These are phyloP conservation scores for Boletus pseudopeckii DNA, from an alignment of 768 basidiomycete species.

Conservation along the genomic window DNA sequence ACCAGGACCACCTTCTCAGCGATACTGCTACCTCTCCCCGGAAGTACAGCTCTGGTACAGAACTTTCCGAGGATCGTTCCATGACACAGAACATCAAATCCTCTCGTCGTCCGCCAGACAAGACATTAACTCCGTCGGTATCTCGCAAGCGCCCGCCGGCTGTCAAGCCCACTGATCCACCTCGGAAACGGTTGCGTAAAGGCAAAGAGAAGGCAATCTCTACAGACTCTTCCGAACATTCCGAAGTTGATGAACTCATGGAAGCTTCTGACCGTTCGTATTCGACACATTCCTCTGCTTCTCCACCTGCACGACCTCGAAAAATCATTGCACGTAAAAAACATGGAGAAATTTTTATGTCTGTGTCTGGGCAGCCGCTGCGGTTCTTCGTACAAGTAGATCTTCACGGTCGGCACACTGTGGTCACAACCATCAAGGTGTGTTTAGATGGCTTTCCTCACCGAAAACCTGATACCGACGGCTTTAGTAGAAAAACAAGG, in stretches of 20 bases:
- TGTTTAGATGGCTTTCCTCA: constrained; percentile 8
- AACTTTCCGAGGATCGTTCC: constrained; percentile 7
- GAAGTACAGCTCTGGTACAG: constrained; percentile 5
- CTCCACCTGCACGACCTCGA: constrained; percentile 12
- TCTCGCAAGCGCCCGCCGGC: constrained; percentile 24
- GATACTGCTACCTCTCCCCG: constrained; percentile 1
- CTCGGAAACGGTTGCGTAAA: constrained; percentile 24
- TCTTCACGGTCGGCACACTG: constrained; percentile 46
- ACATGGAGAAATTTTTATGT: constrained; percentile 41
- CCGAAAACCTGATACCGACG: neutral
- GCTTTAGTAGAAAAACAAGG: constrained; percentile 57
- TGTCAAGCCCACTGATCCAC: constrained; percentile 17
- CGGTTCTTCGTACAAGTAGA: constrained; percentile 71
- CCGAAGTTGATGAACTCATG: constrained; percentile 14
- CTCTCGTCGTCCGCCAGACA: constrained; percentile 2
- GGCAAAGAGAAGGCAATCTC: constrained; percentile 26
- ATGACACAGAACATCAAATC: constrained; percentile 1
- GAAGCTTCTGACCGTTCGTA: constrained; percentile 7
- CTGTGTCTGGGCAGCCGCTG: constrained; percentile 40
- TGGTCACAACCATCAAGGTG: constrained; percentile 62
- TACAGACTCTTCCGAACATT: constrained; percentile 16
- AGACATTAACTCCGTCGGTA: constrained; percentile 6
- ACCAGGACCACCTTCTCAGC: neutral
- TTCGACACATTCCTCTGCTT: constrained; percentile 12
- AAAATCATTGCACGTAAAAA: constrained; percentile 16